Base-by-base conservation (phyloP, 176 grass and related monocot genomes). In the Aegilops longissima region DNA sequence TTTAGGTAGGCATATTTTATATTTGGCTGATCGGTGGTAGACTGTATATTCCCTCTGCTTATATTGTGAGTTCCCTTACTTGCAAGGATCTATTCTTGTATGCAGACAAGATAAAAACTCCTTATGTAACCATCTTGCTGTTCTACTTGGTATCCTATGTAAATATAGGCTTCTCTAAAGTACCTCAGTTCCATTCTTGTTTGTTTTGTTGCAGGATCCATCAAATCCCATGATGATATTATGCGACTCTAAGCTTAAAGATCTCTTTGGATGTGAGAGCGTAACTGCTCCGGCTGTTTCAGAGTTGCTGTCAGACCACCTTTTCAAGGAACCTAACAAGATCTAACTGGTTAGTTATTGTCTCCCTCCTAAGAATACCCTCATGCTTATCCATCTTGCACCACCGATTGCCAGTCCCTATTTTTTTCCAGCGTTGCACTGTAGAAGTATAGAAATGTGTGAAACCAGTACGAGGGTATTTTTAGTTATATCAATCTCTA, bases 241-340 rank as follows among this genome's bases (percentile, higher is more conserved):
- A 64, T 97, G 95, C 1, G 95, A 97, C 81, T 79, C 86, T 0
- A 97, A 97, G 78, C 90, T 97, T 82, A 88, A 97, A 82, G 62
- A 92, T 83, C 92, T 97, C 31, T 97, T 97, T 91, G 95, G 92
- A 88, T 89, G 95, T 81, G 95, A 97, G 82, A 94, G 90, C 80
- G 52, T 97, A 87, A 86, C 81, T 87, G 90, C 92, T 40, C 63
- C 81, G 80, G 82, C 45, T 76, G 86, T 97, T 80, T 91, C 95
- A 30, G 90, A 94, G 71, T 88, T 97, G 88, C 81, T 97, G 39
- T 93, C 92, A 69, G 44, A 81, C 30, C 95, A 97, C 86, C 81
- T 90, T 77, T 86, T 84, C 73, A 85, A 88, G 88, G 86, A 89
- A 89, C 88, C 73, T 90, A 91, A 92, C 88, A 88, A 84, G 42